Conservation (phyloP, 805 yeast species). For the Hanseniaspora osmophila region DNA sequence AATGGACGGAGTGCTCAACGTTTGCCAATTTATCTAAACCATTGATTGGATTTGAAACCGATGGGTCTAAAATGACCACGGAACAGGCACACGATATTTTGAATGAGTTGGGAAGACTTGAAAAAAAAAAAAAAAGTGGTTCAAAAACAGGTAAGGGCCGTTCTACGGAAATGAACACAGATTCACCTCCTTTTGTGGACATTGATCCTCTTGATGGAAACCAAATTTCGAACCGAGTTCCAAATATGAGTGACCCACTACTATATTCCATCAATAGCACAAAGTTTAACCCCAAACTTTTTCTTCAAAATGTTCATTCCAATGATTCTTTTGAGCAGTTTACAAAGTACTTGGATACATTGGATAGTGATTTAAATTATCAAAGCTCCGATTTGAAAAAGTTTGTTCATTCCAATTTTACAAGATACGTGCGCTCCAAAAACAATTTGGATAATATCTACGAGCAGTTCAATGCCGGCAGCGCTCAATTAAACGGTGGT, state of each 20-base stretch:
- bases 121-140: constrained; percentile 14
- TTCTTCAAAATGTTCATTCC: constrained; percentile 40
- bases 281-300: constrained; percentile 42
- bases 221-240: constrained; percentile 29
- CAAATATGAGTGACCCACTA: constrained; percentile 26
- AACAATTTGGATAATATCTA: constrained; percentile 48
- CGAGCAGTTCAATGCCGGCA: constrained; percentile 28
- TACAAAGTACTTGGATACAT: constrained; percentile 29
- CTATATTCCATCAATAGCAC: constrained; percentile 42
- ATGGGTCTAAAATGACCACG: not conserved
- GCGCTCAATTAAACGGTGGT: constrained; percentile 5
- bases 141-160: constrained; percentile 6
- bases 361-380: constrained; percentile 35
- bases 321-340: constrained; percentile 41
- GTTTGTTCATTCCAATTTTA: constrained; percentile 45
- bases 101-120: constrained; percentile 18
- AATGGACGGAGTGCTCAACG: constrained; percentile 8
- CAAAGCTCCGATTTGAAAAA: constrained; percentile 36
- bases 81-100: constrained; percentile 23
- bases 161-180: constrained; percentile 12
- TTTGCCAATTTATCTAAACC: no score
- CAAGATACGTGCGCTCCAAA: constrained; percentile 50
- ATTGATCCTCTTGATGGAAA: constrained; percentile 46
- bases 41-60: no score
- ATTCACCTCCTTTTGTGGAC: constrained; percentile 22